Evolutionary conservation across 2,329 filamentous ascomycete species (phyloP).

Genomic region (Stachybotrys echinatus): DNA sequence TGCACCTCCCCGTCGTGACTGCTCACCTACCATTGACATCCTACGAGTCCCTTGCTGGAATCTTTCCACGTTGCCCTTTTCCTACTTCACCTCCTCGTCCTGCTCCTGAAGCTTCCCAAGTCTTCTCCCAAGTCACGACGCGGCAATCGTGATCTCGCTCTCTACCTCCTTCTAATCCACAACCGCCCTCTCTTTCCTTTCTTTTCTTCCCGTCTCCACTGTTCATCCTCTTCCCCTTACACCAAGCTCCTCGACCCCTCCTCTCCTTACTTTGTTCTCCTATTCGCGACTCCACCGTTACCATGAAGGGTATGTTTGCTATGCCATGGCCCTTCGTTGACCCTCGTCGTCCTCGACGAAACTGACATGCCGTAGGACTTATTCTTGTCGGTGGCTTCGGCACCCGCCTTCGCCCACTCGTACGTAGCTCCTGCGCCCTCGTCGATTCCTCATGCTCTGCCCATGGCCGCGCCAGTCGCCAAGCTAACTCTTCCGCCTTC

Average conservation of each 20-base stretch:
- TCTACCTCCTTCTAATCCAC: background rate
- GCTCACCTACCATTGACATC: background rate
- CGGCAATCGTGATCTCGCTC: background rate
- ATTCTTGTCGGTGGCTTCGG: constrained; percentile 99
- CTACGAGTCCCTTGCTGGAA: constrained; percentile 4
- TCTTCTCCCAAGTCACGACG: background rate
- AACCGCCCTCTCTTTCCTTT: background rate
- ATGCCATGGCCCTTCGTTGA: background rate
- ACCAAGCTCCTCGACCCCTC: constrained; percentile 8
- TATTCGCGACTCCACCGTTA: constrained; percentile 15
- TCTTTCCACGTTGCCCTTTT: constrained; percentile 22
- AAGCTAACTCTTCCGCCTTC: constrained; percentile 9
- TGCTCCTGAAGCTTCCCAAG: background rate
- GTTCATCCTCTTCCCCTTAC: constrained; percentile 6
- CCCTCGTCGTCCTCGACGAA: background rate
- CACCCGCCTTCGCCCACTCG: constrained; percentile 92
- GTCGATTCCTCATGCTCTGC: background rate
- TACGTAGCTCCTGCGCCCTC: constrained; percentile 42
- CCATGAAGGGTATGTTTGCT: constrained; percentile 28
- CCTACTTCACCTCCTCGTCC: constrained; percentile 16
- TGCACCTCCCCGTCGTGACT: background rate
- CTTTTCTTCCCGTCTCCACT: constrained; percentile 13
- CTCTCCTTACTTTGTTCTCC: constrained; percentile 12
- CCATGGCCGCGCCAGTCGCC: background rate
- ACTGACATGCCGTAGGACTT: constrained; percentile 58